Percentiles rank a stretch among this genome's conserved stretches.
Evolutionary conservation across 371 early-diverging fungal species (phyloP).

Genomic region (Mucor irregularis): DNA sequence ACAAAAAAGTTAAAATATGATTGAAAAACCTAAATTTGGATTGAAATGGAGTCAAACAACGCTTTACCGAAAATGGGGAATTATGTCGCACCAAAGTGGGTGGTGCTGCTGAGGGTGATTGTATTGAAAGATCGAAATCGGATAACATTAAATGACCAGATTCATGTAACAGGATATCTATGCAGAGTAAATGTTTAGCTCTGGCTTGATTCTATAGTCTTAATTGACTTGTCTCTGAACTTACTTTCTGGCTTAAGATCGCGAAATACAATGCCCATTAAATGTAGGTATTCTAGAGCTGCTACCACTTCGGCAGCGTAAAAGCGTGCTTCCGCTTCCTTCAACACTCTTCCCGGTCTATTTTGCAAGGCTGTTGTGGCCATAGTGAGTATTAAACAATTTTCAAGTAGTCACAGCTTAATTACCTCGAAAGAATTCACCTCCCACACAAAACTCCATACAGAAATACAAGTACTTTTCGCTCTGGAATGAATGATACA

Average conservation of each 20-base stretch:
- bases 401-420: conserved; percentile 38
- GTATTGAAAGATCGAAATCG: conserved; percentile 93
- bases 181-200: conserved; percentile 49
- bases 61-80: conserved; percentile 50
- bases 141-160: conserved; percentile 85
- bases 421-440: conserved; percentile 96
- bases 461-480: conserved; percentile 85
- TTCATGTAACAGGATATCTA: conserved; percentile 79
- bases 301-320: conserved; percentile 87
- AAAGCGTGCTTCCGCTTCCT: conserved; percentile 77
- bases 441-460: conserved; percentile 98
- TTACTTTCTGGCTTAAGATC: conserved; percentile 94
- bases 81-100: conserved; percentile 75
- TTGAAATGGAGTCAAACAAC: conserved; percentile 1
- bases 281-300: conserved; percentile 88
- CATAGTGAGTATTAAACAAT: neutral
- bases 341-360: conserved; percentile 84
- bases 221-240: conserved; percentile 55
- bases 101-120: conserved; percentile 79
- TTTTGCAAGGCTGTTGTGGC: conserved; percentile 1
- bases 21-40: neutral
- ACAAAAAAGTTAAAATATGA: neutral
- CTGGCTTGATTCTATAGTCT: neutral
- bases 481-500: conserved; percentile 95
- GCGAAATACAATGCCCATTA: conserved; percentile 83